Evolutionary conservation across 139 green algal genomes (phyloP).

Genomic region (Picochlorum sp.): DNA sequence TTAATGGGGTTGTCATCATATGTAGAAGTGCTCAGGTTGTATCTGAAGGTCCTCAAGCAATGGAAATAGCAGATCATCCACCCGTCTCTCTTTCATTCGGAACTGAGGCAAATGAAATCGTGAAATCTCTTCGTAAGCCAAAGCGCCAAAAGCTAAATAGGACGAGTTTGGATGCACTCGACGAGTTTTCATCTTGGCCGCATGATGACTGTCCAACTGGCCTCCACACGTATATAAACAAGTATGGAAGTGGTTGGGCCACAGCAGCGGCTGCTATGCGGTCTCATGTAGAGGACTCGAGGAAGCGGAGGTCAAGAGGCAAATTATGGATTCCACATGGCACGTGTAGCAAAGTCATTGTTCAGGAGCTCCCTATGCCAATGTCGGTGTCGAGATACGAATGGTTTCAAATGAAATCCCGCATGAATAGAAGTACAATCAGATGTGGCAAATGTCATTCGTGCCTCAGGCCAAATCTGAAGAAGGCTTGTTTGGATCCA

Average conservation of each 20-base stretch:
- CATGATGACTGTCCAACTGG: conserved; percentile 1
- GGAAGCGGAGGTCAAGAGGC: conserved; percentile 11
- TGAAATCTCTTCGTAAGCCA: conserved; percentile 9
- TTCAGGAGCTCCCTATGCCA: conserved; percentile 30
- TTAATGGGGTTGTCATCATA: conserved; percentile 25
- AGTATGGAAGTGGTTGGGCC: conserved; percentile 42
- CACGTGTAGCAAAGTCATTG: conserved; percentile 17
- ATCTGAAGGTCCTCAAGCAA: conserved; percentile 17
- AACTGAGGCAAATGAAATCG: conserved; percentile 7
- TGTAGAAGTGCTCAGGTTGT: conserved; percentile 4
- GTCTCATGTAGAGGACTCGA: conserved; percentile 28
- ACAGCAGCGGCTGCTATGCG: conserved; percentile 15
- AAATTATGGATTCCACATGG: conserved; percentile 18
- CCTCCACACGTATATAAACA: conserved; percentile 41
- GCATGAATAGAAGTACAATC: conserved; percentile 1
- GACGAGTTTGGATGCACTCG: conserved; percentile 21
- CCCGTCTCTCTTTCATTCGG: conserved; percentile 10
- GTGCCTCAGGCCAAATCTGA: conserved; percentile 34
- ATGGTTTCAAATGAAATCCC: conserved; percentile 32
- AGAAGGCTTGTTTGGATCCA: conserved; percentile 41
- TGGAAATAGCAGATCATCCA: conserved; percentile 15
- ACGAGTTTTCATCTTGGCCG: conserved; percentile 13
- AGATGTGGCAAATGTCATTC: conserved; percentile 39
- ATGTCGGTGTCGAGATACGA: conserved; percentile 30
- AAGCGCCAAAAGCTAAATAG: conserved; percentile 16